Evolutionary conservation across 352 stramenopile genomes (phyloP), one percentile per base, ranked within the genome.

Genomic region (Globisporangium carolinianum): DNA sequence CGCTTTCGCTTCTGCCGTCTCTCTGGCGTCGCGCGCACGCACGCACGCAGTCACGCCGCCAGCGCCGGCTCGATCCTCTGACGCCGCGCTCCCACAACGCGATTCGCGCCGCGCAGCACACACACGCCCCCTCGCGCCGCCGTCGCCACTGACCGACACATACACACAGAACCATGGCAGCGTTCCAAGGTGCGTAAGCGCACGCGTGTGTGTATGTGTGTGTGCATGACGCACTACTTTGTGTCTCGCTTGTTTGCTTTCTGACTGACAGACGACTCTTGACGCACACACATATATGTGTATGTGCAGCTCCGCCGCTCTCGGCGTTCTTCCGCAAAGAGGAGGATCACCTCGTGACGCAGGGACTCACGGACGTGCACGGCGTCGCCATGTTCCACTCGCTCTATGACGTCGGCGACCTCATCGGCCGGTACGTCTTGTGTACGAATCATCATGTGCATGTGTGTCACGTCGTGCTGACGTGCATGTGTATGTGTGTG

Each of bases 261-360:
- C 24, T 32, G 24, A 32, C 24, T 32, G 24, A 32, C 24, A 32
- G 24, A 32, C 24, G 24, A 32, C 24, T 32, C 24, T 32, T 32
- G 24, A 32, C 3, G 43, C 55, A 48, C 39, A 38, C 36, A 38
- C 5, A 42, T 9, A 0, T 15, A 37, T 50, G 5, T 67, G 49
- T 69, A 38, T 47, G 24, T 47, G 32, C 48, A 91, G 81, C 81
- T 72, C 83, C 84, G 18, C 84, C 81, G 60, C 78, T 95, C 52
- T 95, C 85, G 36, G 83, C 82, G 46, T 95, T 95, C 58, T 95
- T 95, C 75, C 83, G 83, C 53, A 89, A 91, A 63, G 83, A 95
- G 57, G 83, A 95, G 60, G 79, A 92, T 57, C 72, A 79, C 18
- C 61, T 93, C 12, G 85, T 95, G 24, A 95, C 85, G 17, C 83